Base-by-base conservation (phyloP, 352 stramenopile genomes). In the Peronospora destructor region DNA sequence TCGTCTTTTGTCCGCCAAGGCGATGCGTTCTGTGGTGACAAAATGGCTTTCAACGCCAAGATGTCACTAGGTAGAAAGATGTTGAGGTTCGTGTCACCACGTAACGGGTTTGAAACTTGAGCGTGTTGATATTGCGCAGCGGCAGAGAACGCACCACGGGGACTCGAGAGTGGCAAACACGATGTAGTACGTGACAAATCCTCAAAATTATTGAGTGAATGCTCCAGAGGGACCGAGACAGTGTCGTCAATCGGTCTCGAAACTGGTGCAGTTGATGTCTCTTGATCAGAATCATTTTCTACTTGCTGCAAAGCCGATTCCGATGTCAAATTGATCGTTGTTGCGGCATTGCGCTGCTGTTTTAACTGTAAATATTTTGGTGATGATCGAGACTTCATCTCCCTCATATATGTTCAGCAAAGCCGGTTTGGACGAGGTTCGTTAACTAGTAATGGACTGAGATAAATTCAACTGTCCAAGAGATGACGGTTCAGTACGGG, bases 61-160 rank as follows among this genome's bases (percentile, higher is more conserved):
- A 64, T 76, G 41, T 85, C 71, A 10, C 57, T 71, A 5, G 73
- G 66, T 19, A 76, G 57, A 34, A 85, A 81, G 40, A 83, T 82
- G 43, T 69, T 68, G 35, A 82, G 52, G 43, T 52, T 67, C 1
- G 49, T 56, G 33, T 71, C 62, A 21, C 60, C 51, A 36, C 49
- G 53, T 21, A 73, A 34, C 10, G 56, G 56, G 23, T 69, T 69
- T 11, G 21, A 30, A 2, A 48, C 10, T 0, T 45, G 45, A 10
- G 39, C 21, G 21, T 59, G 21, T 45, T 9, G 44, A 43, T 21
- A 21, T 30, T 30, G 26, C 28, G 36, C 36, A 5, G 56, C 48
- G 21, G 42, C 50, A 38, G 44, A 0, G 51, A 56, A 0, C n/a
- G 21, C 28, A 14, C 40, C 37, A 36, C 50, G 45, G 17, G 46